Conservation (phyloP, 225 moss, liverwort and hornwort species). For the Lunularia cruciata region DNA sequence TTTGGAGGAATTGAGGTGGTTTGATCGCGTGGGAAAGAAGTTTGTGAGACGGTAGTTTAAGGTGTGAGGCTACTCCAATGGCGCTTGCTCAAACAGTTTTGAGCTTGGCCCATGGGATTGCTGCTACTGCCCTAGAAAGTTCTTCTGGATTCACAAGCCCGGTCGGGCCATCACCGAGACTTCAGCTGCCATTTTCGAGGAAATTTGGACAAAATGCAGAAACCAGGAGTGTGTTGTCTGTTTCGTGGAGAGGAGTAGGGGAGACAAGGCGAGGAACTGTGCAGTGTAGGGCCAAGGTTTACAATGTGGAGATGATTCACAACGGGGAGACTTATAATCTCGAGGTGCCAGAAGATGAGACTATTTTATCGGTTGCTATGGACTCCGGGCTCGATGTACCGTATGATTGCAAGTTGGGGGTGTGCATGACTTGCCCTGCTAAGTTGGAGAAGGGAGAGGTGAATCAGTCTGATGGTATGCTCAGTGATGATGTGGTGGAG, state of each 20-base stretch:
- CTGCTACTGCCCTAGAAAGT: not conserved
- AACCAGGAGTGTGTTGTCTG: not conserved
- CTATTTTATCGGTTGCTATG: slow-evolving; percentile 71
- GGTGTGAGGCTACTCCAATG: slow-evolving; percentile 27
- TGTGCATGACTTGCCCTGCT: slow-evolving; percentile 99
- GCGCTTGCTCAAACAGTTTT: slow-evolving; percentile 23
- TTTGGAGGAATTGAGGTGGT: not conserved
- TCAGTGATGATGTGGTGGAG: slow-evolving; percentile 89
- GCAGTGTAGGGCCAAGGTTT: slow-evolving; percentile 63
- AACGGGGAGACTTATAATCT: slow-evolving; percentile 62
- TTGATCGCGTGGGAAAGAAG: no score
- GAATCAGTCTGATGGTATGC: slow-evolving; percentile 90
- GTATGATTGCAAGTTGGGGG: slow-evolving; percentile 90
- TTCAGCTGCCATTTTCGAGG: not conserved
- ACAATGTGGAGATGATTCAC: slow-evolving; percentile 75
- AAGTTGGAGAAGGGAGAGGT: slow-evolving; percentile 69
- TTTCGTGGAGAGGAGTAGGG: slow-evolving; percentile 1
- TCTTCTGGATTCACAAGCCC: not conserved
- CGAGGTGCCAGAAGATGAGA: slow-evolving; percentile 79
- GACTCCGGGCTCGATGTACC: slow-evolving; percentile 64
- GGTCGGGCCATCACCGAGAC: not conserved
- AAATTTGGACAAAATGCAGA: not conserved
- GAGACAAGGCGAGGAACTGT: slow-evolving; percentile 21
- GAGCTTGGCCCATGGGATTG: slow-evolving; percentile 9
- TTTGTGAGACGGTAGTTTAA: no score